Evolutionary conservation across 2,329 filamentous ascomycete genomes (phyloP).

Genomic region (Hypocrella siamensis): DNA sequence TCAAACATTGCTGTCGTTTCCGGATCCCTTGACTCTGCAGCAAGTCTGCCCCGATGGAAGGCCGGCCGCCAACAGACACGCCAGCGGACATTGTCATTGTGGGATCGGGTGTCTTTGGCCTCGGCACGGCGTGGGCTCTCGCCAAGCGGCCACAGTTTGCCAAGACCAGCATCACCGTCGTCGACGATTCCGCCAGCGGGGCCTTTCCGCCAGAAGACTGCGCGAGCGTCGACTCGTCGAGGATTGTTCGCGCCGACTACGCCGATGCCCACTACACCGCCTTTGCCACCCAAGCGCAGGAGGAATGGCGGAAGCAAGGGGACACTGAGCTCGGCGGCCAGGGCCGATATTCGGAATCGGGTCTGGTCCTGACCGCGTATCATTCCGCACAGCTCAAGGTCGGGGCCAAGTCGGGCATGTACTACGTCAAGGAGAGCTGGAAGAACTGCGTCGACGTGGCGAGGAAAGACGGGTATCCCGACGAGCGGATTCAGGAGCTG

Average conservation of each 20-base stretch:
- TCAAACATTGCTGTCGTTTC: no score
- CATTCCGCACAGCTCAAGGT: slow-evolving; percentile 15
- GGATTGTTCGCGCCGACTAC: slow-evolving; percentile 62
- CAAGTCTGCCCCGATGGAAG: slow-evolving; percentile 16
- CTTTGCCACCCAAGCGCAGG: slow-evolving; percentile 56
- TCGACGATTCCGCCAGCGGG: slow-evolving; percentile 34
- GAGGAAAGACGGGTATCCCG: slow-evolving; percentile 18
- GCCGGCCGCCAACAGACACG: no score
- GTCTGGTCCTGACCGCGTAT: slow-evolving; percentile 49
- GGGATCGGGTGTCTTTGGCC: slow-evolving; percentile 51
- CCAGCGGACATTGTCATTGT: slow-evolving; percentile 47
- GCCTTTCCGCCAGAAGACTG: slow-evolving; percentile 46
- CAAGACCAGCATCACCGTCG: slow-evolving; percentile 37
- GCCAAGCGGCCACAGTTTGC: slow-evolving; percentile 42
- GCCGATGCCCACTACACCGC: slow-evolving; percentile 60
- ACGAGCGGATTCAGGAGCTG: slow-evolving; percentile 27
- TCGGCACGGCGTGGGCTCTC: slow-evolving; percentile 50
- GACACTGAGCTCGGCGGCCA: slow-evolving; percentile 40
- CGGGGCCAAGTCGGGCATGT: slow-evolving; percentile 28
- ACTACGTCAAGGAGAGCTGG: slow-evolving; percentile 45
- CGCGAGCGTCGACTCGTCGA: slow-evolving; percentile 46
- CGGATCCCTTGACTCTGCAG: no score
- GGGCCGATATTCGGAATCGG: slow-evolving; percentile 55
- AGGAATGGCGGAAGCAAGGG: slow-evolving; percentile 47
- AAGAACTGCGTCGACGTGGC: slow-evolving; percentile 42